phyloP scores from a whole-genome alignment of 202 grass and related monocot genomes.

The Setaria viridis region DNA sequence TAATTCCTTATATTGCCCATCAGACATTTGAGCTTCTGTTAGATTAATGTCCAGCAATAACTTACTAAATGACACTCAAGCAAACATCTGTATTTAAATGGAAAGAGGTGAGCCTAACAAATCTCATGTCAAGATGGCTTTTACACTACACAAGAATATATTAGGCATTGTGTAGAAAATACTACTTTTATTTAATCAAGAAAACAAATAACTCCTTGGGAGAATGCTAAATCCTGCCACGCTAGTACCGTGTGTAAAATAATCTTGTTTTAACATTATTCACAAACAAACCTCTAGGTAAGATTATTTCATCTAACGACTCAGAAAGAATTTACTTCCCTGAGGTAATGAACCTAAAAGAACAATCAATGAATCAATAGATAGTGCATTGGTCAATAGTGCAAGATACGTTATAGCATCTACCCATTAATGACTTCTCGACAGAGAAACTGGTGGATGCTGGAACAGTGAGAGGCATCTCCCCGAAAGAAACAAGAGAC shows the following conservation, averaged over 20 bases:
- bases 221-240: not conserved
- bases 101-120: not conserved
- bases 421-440: not conserved
- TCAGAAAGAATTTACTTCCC: not conserved
- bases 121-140: not conserved
- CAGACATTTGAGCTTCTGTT: constrained; percentile 29
- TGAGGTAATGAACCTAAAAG: constrained; percentile 25
- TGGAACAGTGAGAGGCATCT: not conserved
- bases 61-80: not conserved
- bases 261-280: not conserved
- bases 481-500: not conserved
- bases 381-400: not conserved
- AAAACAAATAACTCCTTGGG: not conserved
- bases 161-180: not conserved
- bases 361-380: constrained; percentile 27
- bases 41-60: constrained; percentile 14
- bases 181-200: constrained; percentile 13
- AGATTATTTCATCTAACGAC: constrained; percentile 24
- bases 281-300: constrained; percentile 9
- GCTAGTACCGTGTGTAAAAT: constrained; percentile 11
- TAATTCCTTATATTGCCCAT: not conserved
- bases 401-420: not conserved
- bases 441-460: not conserved
- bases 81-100: constrained; percentile 31
- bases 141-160: not conserved